Evolutionary conservation across 2,329 filamentous ascomycete species (phyloP), one percentile per base, ranked within the genome.

Genomic region (Colletotrichum sp.): DNA sequence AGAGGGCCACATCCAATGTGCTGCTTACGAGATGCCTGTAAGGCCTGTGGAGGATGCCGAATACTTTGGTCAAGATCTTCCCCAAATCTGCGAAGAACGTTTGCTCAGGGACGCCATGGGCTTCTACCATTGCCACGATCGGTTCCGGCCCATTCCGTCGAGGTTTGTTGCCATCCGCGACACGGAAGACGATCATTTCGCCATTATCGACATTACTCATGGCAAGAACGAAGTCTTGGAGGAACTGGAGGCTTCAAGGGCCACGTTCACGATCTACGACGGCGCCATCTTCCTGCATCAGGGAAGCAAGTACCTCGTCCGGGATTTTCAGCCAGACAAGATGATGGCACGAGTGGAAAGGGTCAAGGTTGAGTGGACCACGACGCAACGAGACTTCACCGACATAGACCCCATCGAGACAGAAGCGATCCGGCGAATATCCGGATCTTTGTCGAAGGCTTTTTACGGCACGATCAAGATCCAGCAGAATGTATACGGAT

Each of bases 261-360:
- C 96, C 2, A 96, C 95, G 79, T 99, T 98, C 85, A 98, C 96
- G 2, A 91, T 99, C 76, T 99, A 99, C 84, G 96, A 99, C 83
- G 97, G 97, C 15, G 97, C 95, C 60, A 98, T 99, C 77, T 99
- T 98, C 86, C 89, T 99, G 7, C 97, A 99, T 81, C 97, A 99
- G 85, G 97, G 97, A n/a, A 92, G 93, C 78, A 96, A 94, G 2
- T 99, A 98, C 82, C 90, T 99, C 4, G 95, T 99, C 68, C 94
- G 95, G 79, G 96, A 99, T 80, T 96, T 99, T 81, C 92, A 92
- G 77, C 93, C 95, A 1, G 95, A 97, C 39, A 90, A 90, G 76
- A 93, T 93, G 81, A 93, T 98, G 79, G 97, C 97, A 6, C 94
- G 94, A 79, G 97, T 99, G 6, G 94, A 97, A 84, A 92, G 92